A percentile compares a stretch with the other conserved stretches of the same genome.
Evolutionary conservation across 306 rosid genomes (phyloP).

Genomic region (Begonia loranthoides): DNA sequence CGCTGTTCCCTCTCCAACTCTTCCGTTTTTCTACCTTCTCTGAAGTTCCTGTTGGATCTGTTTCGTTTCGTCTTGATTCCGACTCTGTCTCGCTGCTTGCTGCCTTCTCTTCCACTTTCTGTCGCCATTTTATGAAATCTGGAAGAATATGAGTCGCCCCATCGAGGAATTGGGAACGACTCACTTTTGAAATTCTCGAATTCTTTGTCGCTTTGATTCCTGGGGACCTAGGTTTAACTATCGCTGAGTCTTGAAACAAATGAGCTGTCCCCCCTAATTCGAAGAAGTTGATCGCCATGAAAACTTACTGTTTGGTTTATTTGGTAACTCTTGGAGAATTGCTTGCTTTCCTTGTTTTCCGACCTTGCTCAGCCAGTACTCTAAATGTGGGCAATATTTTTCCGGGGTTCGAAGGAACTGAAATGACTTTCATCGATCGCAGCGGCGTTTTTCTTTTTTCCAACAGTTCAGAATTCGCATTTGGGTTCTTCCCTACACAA

Average conservation of each 20-base stretch:
- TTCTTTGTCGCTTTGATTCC: background rate
- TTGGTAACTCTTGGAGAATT: slow-evolving; percentile 14
- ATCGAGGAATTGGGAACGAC: background rate
- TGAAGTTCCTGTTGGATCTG: no score
- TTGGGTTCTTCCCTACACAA: slow-evolving; percentile 33
- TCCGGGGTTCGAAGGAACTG: slow-evolving; percentile 38
- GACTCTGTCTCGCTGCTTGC: no score
- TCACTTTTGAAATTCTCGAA: background rate
- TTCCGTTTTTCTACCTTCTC: no score
- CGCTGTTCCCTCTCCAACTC: no score
- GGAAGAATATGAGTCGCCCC: no score
- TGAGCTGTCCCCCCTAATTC: no score
- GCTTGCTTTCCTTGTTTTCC: slow-evolving; percentile 10
- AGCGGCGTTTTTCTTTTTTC: slow-evolving; percentile 55
- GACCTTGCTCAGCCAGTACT: slow-evolving; percentile 29
- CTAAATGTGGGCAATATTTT: slow-evolving; percentile 20
- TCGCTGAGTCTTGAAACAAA: no score
- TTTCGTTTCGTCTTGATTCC: no score
- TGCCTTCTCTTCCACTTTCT: no score
- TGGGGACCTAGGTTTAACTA: no score
- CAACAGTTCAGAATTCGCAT: slow-evolving; percentile 22
- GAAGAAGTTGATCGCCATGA: slow-evolving; percentile 23
- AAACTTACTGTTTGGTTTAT: slow-evolving; percentile 11
- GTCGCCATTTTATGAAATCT: no score
- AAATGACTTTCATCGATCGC: slow-evolving; percentile 60